Evolutionary conservation across 2,329 filamentous ascomycete species (phyloP).

Genomic region (Cordyceps cicadae): DNA sequence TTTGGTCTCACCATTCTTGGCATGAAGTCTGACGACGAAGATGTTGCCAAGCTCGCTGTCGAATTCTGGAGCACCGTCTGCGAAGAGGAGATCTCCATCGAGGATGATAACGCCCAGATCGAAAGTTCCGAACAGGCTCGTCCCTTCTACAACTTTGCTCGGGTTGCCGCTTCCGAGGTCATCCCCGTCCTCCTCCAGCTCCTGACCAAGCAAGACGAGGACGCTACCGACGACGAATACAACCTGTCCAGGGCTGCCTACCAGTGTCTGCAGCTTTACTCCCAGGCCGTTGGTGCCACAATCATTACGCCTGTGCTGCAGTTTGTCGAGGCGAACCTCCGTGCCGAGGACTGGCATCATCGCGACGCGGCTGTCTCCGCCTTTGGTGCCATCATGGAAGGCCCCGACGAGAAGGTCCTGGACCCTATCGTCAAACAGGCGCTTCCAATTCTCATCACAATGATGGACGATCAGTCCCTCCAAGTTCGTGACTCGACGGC

Average conservation of each 20-base stretch:
- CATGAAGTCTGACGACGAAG: constrained; percentile 97
- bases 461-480: constrained; percentile 84
- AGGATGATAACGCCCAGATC: constrained; percentile 78
- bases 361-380: constrained; percentile 94
- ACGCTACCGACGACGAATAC: constrained; percentile 94
- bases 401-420: constrained; percentile 83
- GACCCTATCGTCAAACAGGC: constrained; percentile 95
- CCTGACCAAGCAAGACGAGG: constrained; percentile 95
- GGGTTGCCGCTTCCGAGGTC: constrained; percentile 87
- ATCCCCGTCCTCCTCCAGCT: constrained; percentile 83
- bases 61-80: constrained; percentile 99
- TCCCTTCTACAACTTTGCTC: constrained; percentile 91
- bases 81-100: constrained; percentile 95
- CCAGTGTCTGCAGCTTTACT: constrained; percentile 91
- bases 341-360: constrained; percentile 86
- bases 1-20: constrained; percentile 96
- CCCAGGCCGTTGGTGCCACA: constrained; percentile 77
- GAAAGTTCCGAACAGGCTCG: constrained; percentile 78
- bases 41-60: constrained; percentile 94
- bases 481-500: constrained; percentile 94
- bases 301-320: constrained; percentile 79
- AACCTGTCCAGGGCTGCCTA: constrained; percentile 92
- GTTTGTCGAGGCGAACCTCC: constrained; percentile 88
- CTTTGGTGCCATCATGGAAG: constrained; percentile 98
- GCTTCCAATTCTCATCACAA: constrained; percentile 77